Evolutionary conservation across 495 filamentous ascomycete species (phyloP).

Genomic region (Penicillium subrubescens): DNA sequence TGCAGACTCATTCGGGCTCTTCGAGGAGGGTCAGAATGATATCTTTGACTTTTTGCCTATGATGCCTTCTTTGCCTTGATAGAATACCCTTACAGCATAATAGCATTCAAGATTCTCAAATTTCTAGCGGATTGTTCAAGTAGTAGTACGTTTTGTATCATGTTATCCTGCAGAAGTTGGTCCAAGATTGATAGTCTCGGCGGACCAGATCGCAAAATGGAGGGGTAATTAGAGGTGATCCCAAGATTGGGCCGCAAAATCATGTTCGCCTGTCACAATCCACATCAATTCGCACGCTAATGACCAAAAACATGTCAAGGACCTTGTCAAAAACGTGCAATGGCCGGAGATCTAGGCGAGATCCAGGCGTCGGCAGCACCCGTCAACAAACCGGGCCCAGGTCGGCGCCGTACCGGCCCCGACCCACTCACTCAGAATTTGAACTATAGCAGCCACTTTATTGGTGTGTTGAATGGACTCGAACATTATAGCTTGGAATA

Average conservation of each 20-base stretch:
- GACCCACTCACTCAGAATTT: constrained; percentile 18
- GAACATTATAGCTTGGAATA: constrained; percentile 24
- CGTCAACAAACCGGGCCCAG: constrained; percentile 29
- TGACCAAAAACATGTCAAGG: neutral
- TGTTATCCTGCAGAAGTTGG: neutral
- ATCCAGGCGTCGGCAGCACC: constrained; percentile 12
- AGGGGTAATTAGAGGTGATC: neutral
- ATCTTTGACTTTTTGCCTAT: constrained; percentile 48
- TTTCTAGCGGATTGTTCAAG: neutral
- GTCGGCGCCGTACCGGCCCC: constrained; percentile 35
- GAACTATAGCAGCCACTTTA: constrained; percentile 23
- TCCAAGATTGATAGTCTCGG: constrained; percentile 1
- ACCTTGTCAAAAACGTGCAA: constrained; percentile 1
- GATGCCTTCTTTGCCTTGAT: constrained; percentile 43
- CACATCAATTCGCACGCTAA: constrained; percentile 15
- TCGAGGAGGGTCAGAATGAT: constrained; percentile 48
- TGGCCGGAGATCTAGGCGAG: constrained; percentile 7
- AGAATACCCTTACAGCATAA: neutral
- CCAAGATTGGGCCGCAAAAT: constrained; percentile 20
- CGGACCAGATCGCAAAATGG: neutral
- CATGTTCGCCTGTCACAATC: neutral
- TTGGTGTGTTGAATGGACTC: constrained; percentile 21
- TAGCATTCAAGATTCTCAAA: neutral
- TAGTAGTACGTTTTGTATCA: neutral
- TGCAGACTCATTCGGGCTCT: constrained; percentile 48